Conservation (phyloP, 2,329 filamentous ascomycete genomes). For the Mariannaea sp. region DNA sequence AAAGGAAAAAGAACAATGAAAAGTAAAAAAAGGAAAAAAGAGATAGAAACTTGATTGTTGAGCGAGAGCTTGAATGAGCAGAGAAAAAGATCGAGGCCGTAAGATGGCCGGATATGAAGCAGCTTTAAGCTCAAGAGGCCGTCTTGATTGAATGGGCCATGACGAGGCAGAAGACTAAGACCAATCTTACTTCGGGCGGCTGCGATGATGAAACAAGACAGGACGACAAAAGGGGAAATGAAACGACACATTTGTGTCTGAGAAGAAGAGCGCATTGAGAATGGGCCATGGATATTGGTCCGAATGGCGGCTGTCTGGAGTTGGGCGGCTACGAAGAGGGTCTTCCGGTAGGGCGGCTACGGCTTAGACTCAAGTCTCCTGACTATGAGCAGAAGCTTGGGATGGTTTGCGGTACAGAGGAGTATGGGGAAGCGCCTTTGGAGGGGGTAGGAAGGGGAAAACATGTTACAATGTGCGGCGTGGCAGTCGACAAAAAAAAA, state of each 20-base stretch:
- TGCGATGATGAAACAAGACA: conserved; percentile 40
- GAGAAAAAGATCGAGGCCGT: conserved; percentile 32
- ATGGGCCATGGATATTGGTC: conserved; percentile 58
- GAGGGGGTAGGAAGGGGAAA: not conserved
- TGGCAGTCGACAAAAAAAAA: conserved; percentile 1
- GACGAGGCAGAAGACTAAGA: conserved; percentile 28
- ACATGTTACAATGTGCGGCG: not conserved
- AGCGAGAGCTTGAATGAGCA: conserved; percentile 36
- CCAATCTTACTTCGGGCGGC: conserved; percentile 40
- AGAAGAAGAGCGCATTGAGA: conserved; percentile 47
- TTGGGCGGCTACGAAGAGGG: conserved; percentile 33
- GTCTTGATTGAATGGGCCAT: conserved; percentile 32
- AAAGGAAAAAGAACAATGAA: conserved; percentile 22
- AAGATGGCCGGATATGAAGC: conserved; percentile 38
- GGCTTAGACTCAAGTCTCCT: conserved; percentile 5
- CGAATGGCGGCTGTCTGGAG: conserved; percentile 52
- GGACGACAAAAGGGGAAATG: conserved; percentile 45
- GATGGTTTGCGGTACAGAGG: conserved; percentile 13
- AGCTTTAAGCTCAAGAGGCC: conserved; percentile 38
- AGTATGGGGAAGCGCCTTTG: conserved; percentile 36
- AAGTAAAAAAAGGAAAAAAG: conserved; percentile 25
- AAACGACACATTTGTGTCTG: conserved; percentile 59
- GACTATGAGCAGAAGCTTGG: conserved; percentile 16
- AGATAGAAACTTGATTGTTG: conserved; percentile 18
- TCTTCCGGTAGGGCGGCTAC: conserved; percentile 31